phyloP scores from a whole-genome alignment of 2,329 filamentous ascomycete genomes.

The Arthrobotrys iridis region DNA sequence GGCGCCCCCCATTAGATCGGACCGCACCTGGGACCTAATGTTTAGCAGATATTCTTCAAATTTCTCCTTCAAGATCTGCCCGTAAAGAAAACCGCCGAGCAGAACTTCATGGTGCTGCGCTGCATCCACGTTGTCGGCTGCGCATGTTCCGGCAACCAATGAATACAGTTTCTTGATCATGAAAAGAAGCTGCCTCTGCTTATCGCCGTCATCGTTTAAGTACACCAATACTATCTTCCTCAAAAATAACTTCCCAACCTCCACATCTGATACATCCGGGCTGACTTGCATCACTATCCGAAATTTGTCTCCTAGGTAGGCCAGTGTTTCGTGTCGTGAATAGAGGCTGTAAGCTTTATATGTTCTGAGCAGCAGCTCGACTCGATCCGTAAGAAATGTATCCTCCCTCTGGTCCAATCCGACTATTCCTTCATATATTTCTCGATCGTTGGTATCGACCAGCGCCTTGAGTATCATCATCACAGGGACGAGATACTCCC shows the following conservation, averaged over 20 bases:
- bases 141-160: constrained; percentile 89
- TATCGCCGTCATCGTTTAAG: constrained; percentile 85
- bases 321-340: constrained; percentile 80
- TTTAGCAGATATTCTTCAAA: constrained; percentile 88
- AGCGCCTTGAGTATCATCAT: constrained; percentile 97
- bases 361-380: constrained; percentile 88
- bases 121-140: constrained; percentile 94
- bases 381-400: constrained; percentile 93
- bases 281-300: constrained; percentile 84
- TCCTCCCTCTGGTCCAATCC: constrained; percentile 69
- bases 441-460: constrained; percentile 92
- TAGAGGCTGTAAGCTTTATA: constrained; percentile 92
- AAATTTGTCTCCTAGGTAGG: constrained; percentile 91
- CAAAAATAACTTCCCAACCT: constrained; percentile 90
- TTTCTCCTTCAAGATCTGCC: constrained; percentile 93
- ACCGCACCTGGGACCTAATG: constrained; percentile 65
- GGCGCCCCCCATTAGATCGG: constrained; percentile 68
- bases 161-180: constrained; percentile 97
- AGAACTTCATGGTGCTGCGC: constrained; percentile 96
- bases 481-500: constrained; percentile 92
- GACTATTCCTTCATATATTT: constrained; percentile 94
- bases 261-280: constrained; percentile 84
- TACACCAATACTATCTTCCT: constrained; percentile 91
- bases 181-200: constrained; percentile 91
- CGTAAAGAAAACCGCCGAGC: constrained; percentile 90